Evolutionary conservation across 202 grass and related monocot species (phyloP).

Genomic region (Digitaria exilis): DNA sequence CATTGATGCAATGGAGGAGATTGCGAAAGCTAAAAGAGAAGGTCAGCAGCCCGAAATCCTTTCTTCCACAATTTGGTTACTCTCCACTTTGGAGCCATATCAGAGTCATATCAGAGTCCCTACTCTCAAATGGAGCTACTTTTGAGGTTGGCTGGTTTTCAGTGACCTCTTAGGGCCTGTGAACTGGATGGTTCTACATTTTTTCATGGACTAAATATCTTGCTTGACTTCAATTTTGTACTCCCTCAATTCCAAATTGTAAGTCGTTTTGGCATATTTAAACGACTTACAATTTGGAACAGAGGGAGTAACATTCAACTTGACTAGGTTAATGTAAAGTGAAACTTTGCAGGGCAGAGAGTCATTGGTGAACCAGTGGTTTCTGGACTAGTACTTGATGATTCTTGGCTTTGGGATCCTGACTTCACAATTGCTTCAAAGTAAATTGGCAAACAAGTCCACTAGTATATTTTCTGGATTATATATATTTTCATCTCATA

Average conservation of each 20-base stretch:
- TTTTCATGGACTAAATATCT: not conserved
- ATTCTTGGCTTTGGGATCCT: constrained; percentile 97
- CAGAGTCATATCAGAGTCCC: not conserved
- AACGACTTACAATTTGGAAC: too few species aligned
- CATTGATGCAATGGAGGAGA: constrained; percentile 95
- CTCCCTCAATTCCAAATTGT: too few species aligned
- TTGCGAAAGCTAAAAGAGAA: constrained; percentile 89
- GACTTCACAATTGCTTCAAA: constrained; percentile 85
- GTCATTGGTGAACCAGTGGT: constrained; percentile 93
- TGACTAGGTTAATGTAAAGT: constrained; percentile 27
- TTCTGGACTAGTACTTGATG: constrained; percentile 91
- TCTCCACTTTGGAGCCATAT: not conserved
- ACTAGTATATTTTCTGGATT: constrained; percentile 26
- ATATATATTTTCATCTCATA: constrained; percentile 39
- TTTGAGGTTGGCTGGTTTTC: not conserved
- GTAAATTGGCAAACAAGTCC: constrained; percentile 45
- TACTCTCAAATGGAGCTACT: not conserved
- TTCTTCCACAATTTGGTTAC: constrained; percentile 23
- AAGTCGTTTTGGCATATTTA: too few species aligned
- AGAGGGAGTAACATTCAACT: constrained; percentile 14
- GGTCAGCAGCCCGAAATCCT: constrained; percentile 42
- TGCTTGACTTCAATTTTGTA: constrained; percentile 15
- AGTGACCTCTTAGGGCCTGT: not conserved
- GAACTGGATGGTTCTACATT: not conserved
- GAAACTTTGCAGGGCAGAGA: constrained; percentile 71